Evolutionary conservation across 73 alveolate genomes (phyloP).

Genomic region (Stentor coeruleus): DNA sequence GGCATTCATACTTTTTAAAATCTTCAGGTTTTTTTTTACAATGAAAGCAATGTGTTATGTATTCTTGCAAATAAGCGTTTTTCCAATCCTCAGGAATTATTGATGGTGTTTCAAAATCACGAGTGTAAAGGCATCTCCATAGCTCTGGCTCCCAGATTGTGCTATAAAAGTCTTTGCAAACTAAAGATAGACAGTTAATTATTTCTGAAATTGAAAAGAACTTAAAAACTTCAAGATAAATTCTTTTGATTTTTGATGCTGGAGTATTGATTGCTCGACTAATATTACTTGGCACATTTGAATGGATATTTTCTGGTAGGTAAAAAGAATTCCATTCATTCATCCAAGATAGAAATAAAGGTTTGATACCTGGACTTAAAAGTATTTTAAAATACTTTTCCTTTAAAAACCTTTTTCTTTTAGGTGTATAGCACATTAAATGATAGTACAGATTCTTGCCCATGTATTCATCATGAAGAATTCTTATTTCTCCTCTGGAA

Average conservation of each 20-base stretch:
- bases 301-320: too few species aligned
- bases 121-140: not conserved
- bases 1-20: not conserved
- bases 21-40: not conserved
- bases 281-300: too few species aligned
- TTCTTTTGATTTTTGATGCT: too few species aligned
- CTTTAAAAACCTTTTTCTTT: too few species aligned
- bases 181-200: not conserved
- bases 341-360: too few species aligned
- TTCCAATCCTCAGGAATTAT: not conserved
- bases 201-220: not conserved
- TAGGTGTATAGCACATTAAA: too few species aligned
- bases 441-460: not conserved
- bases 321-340: too few species aligned
- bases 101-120: not conserved
- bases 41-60: not conserved
- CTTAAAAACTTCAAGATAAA: not conserved
- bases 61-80: not conserved
- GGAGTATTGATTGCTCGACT: too few species aligned
- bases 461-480: not conserved
- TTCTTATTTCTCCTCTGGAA: not conserved
- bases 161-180: not conserved
- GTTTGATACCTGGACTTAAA: too few species aligned
- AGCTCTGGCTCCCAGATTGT: not conserved
- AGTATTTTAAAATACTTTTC: too few species aligned